Percentiles rank a stretch among this genome's conserved stretches.
Conservation (phyloP, 2,329 filamentous ascomycete species). For the Gliomastix tumulicola region DNA sequence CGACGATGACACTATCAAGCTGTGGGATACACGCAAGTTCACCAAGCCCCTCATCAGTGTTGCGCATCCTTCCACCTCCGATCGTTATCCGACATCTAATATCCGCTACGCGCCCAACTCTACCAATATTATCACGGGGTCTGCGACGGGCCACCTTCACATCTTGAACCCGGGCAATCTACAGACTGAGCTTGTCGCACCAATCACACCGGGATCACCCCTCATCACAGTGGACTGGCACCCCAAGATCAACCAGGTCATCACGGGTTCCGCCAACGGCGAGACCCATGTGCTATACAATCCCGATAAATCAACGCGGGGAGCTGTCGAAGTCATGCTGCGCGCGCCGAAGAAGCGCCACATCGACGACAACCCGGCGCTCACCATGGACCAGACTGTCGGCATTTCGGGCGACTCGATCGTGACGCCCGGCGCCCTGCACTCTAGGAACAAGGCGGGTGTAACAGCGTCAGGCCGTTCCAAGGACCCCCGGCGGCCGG, state of each 20-base stretch:
- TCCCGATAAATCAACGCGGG: slow-evolving; percentile 71
- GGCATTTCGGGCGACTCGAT: slow-evolving; percentile 82
- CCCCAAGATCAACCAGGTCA: slow-evolving; percentile 88
- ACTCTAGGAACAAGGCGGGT: slow-evolving; percentile 52
- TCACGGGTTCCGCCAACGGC: slow-evolving; percentile 87
- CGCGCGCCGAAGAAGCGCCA: slow-evolving; percentile 92
- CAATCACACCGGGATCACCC: slow-evolving; percentile 78
- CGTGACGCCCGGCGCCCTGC: slow-evolving; percentile 58
- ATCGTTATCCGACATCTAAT: slow-evolving; percentile 75
- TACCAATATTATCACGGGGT: slow-evolving; percentile 82
- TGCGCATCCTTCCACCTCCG: slow-evolving; percentile 73
- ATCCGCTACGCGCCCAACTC: slow-evolving; percentile 85
- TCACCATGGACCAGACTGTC: slow-evolving; percentile 76
- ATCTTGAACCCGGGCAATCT: slow-evolving; percentile 92
- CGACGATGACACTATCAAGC: slow-evolving; percentile 86
- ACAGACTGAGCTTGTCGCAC: slow-evolving; percentile 74
- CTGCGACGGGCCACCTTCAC: slow-evolving; percentile 76
- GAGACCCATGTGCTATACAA: slow-evolving; percentile 89
- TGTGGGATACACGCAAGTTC: slow-evolving; percentile 97
- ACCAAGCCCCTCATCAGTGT: slow-evolving; percentile 79
- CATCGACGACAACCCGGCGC: slow-evolving; percentile 82
- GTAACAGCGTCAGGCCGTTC: slow-evolving; percentile 72
- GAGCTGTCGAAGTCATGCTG: slow-evolving; percentile 84
- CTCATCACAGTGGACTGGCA: slow-evolving; percentile 89
- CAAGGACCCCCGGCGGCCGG: slow-evolving; percentile 74